Evolutionary conservation across 768 basidiomycete species (phyloP).

Genomic region (Auriculariales sp.): DNA sequence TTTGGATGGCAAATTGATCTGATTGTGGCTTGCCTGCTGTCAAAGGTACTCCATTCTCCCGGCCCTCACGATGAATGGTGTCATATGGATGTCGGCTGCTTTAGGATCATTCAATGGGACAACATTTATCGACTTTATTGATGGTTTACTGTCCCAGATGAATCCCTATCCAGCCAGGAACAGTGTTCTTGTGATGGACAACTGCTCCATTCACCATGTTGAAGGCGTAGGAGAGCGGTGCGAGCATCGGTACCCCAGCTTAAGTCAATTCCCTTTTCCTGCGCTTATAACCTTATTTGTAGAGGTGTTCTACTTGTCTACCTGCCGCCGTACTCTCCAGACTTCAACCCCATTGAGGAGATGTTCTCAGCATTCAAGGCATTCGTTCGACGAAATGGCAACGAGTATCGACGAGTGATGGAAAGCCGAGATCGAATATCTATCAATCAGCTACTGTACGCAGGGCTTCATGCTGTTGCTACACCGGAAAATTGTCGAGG

Average conservation of each 20-base stretch:
- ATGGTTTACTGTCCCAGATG: conserved; percentile 21
- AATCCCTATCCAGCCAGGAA: conserved; percentile 20
- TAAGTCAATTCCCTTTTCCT: neutral
- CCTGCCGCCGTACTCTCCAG: conserved; percentile 25
- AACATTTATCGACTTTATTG: conserved; percentile 19
- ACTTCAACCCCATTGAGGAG: conserved; percentile 27
- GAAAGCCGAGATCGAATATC: neutral
- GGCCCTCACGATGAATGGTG: conserved; percentile 20
- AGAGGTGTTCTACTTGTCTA: conserved; percentile 9
- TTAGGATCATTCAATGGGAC: conserved; percentile 16
- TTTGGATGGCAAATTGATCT: no score
- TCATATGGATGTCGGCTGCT: conserved; percentile 17
- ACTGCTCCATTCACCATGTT: conserved; percentile 21
- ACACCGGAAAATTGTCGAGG: neutral
- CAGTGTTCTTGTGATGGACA: conserved; percentile 26
- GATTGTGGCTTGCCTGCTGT: no score
- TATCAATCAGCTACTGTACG: neutral
- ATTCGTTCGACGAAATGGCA: conserved; percentile 12
- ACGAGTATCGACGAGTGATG: neutral
- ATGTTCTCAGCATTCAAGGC: conserved; percentile 23
- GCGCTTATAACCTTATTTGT: neutral
- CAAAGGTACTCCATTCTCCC: conserved; percentile 22
- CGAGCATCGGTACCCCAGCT: conserved; percentile 14
- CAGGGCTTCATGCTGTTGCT: neutral
- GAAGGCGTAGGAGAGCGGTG: conserved; percentile 15